Conservation (phyloP, 176 grass and related monocot genomes). For the Calamus simplicifolius region DNA sequence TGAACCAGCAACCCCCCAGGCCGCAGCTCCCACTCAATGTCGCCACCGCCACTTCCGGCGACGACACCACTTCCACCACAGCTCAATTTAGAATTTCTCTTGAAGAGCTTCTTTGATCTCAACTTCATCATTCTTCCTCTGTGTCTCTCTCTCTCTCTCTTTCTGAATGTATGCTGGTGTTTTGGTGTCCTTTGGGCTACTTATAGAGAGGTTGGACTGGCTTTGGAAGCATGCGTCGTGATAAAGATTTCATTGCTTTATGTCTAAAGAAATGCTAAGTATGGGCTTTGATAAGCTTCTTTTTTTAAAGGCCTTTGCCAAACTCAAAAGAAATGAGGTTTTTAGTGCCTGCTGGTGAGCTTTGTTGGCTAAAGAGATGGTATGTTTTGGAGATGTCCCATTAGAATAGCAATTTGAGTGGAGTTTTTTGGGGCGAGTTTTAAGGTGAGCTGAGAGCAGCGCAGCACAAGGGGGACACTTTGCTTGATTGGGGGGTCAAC, state of each 20-base stretch:
- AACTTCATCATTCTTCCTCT: conserved; percentile 59
- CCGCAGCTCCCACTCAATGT: conserved; percentile 91
- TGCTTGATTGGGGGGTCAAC: background rate
- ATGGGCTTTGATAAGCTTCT: conserved; percentile 9
- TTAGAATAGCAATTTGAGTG: conserved; percentile 18
- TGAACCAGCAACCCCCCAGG: conserved; percentile 97
- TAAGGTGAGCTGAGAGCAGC: conserved; percentile 5
- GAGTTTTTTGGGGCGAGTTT: conserved; percentile 26
- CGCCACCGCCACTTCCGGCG: conserved; percentile 5
- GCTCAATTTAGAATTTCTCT: conserved; percentile 65
- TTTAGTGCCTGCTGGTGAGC: conserved; percentile 11
- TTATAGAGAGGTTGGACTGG: conserved; percentile 45
- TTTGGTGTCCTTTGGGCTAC: conserved; percentile 3
- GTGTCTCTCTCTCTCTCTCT: background rate
- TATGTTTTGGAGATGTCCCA: conserved; percentile 14
- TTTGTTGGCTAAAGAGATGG: conserved; percentile 23
- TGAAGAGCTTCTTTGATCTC: conserved; percentile 91
- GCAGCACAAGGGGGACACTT: conserved; percentile 1
- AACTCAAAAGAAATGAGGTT: background rate
- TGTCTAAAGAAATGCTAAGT: conserved; percentile 9
- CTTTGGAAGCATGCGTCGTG: conserved; percentile 76
- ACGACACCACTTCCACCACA: conserved; percentile 1
- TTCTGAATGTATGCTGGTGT: conserved; percentile 1
- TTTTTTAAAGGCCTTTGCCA: too few relatives aligned
- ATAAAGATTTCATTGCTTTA: conserved; percentile 25